Evolutionary conservation across 2,329 filamentous ascomycete genomes (phyloP).

Genomic region (Botrytis sinoallii): DNA sequence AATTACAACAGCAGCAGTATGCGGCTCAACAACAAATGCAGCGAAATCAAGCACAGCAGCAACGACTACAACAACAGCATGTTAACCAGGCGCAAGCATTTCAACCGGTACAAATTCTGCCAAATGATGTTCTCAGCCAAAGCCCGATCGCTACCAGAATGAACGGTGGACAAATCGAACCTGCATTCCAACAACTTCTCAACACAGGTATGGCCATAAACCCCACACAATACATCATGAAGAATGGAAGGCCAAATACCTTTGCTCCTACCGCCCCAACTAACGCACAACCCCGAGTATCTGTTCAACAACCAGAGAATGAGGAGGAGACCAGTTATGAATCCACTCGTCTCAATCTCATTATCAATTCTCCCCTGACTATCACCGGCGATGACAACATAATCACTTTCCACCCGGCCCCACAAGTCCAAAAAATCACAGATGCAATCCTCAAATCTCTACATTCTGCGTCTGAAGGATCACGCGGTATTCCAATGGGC

Average conservation of each 20-base stretch:
- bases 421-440: conserved; percentile 44
- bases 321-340: conserved; percentile 45
- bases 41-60: background rate
- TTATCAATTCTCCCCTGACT: conserved; percentile 48
- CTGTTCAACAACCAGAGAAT: conserved; percentile 64
- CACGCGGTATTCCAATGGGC: conserved; percentile 46
- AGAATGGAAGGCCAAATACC: background rate
- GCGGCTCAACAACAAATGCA: background rate
- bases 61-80: background rate
- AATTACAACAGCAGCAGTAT: background rate
- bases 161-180: background rate
- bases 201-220: no score
- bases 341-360: conserved; percentile 41
- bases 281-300: conserved; percentile 82
- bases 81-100: background rate
- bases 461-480: conserved; percentile 42
- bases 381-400: conserved; percentile 50
- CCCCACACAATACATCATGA: background rate
- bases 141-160: background rate
- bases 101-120: background rate
- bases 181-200: background rate
- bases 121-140: background rate
- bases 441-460: conserved; percentile 46
- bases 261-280: conserved; percentile 44
- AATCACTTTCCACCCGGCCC: conserved; percentile 41